Evolutionary conservation across 148 eudicot species (phyloP), one percentile per base, ranked within the genome.

Genomic region (Silene uniflora): DNA sequence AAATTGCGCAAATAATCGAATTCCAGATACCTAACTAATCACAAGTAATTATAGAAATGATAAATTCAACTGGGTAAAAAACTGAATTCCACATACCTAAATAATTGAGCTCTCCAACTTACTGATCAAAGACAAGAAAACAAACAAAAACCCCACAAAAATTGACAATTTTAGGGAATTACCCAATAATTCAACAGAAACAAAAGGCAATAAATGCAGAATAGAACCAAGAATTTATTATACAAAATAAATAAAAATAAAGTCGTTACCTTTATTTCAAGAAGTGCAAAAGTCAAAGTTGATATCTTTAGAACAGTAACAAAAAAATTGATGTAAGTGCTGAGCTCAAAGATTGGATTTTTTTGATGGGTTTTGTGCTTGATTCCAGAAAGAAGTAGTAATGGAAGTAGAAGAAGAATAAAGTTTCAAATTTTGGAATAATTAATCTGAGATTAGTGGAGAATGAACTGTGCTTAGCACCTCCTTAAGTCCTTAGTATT

Each of bases 71-170:
- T 62, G 24, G 55, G 62, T 47, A 74, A 23, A 61, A 6, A 6
- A 18, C 29, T 5, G 60, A 78, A 66, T 0, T 39, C 17, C 13
- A 79, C 77, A 68, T 79, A 79, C 81, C 81, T 79, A 18, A 73
- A 74, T 32, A 68, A n/a, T 74, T 68, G 23, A 47, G 69, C 77
- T 78, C 77, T 78, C 29, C 77, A 79, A 69, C 7, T 66, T 29
- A 67, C 55, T 63, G 35, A 24, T 25, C 2, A 60, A 60, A 60
- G 4, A 10, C 12, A 7, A 21, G 24, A 60, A 60, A 60, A 21
- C 12, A 60, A 44, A 44, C n/a, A 47, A 42, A 42, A 73, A 79
- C 60, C 49, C 81, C 68, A 67, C 67, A 46, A 79, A 73, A 52
- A 2, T 47, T 66, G 27, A 67, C 73, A 73, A 69, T 18, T 55